Percentiles rank a stretch among this genome's conserved stretches.
phyloP scores from a whole-genome alignment of 352 stramenopile genomes.

The Globisporangium perplexum region DNA sequence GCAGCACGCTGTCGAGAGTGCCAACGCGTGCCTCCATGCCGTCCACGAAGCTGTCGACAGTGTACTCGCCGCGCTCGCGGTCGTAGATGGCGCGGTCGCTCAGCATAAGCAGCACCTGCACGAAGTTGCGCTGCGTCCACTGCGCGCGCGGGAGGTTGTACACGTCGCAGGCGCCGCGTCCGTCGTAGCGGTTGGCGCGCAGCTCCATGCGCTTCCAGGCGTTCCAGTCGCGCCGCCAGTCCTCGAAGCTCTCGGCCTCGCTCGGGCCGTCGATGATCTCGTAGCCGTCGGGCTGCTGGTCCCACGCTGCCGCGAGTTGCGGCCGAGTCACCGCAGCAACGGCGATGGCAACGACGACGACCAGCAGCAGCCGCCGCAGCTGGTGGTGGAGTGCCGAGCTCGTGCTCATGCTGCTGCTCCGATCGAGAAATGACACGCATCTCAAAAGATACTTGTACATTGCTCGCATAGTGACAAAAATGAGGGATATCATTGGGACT shows the following conservation, averaged over 20 bases:
- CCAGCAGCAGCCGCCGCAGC: neutral
- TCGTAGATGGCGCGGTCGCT: conserved; percentile 75
- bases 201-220: conserved; percentile 75
- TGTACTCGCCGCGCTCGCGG: conserved; percentile 50
- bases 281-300: conserved; percentile 72
- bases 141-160: conserved; percentile 59
- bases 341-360: no score
- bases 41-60: conserved; percentile 62
- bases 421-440: neutral
- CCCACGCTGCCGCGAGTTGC: conserved; percentile 29
- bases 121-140: conserved; percentile 77
- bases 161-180: conserved; percentile 43
- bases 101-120: conserved; percentile 76
- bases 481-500: neutral
- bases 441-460: neutral
- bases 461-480: neutral
- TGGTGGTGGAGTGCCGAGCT: neutral
- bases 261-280: conserved; percentile 69
- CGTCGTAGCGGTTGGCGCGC: conserved; percentile 52
- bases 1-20: conserved; percentile 69
- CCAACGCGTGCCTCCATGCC: conserved; percentile 48
- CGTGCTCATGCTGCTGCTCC: neutral
- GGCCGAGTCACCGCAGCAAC: neutral
- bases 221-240: conserved; percentile 54
- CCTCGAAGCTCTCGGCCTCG: conserved; percentile 21